Evolutionary conservation across 2,329 filamentous ascomycete genomes (phyloP).

Genomic region (Lizonia empirigonia): DNA sequence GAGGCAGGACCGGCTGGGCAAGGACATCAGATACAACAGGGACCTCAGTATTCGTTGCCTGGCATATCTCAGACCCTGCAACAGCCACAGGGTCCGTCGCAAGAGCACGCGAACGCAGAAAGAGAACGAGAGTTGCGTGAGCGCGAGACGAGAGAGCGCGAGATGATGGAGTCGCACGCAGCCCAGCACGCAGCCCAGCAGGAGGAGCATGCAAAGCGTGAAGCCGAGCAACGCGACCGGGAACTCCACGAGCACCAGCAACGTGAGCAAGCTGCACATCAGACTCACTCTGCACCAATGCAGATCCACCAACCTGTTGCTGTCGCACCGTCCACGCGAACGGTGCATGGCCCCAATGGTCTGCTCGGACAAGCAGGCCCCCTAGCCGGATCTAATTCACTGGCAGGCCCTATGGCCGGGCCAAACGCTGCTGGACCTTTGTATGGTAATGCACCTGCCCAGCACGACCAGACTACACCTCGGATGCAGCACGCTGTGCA

Average conservation of each 20-base stretch:
- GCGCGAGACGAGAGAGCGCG: slow-evolving; percentile 53
- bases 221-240: slow-evolving; percentile 59
- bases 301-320: slow-evolving; percentile 95
- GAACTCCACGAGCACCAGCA: slow-evolving; percentile 63
- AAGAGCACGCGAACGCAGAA: slow-evolving; percentile 46
- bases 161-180: slow-evolving; percentile 59
- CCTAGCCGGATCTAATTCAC: slow-evolving; percentile 57
- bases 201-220: slow-evolving; percentile 59
- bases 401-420: slow-evolving; percentile 59
- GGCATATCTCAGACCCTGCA: slow-evolving; percentile 52
- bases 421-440: slow-evolving; percentile 66
- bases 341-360: slow-evolving; percentile 91
- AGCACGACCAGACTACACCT: slow-evolving; percentile 59
- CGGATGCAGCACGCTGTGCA: slow-evolving; percentile 66
- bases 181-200: slow-evolving; percentile 51
- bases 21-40: slow-evolving; percentile 42
- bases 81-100: slow-evolving; percentile 44
- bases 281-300: slow-evolving; percentile 85
- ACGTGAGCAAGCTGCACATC: slow-evolving; percentile 73
- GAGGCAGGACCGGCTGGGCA: slow-evolving; percentile 45
- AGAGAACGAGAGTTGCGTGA: slow-evolving; percentile 57
- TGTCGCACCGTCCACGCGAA: slow-evolving; percentile 69
- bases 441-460: slow-evolving; percentile 74
- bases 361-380: slow-evolving; percentile 67
- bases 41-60: slow-evolving; percentile 52